A percentile compares a stretch with the other conserved stretches of the same genome.
These are phyloP conservation scores for Gynandropsis gynandra DNA, from an alignment of 345 rosid genomes.

Conservation along the genomic window DNA sequence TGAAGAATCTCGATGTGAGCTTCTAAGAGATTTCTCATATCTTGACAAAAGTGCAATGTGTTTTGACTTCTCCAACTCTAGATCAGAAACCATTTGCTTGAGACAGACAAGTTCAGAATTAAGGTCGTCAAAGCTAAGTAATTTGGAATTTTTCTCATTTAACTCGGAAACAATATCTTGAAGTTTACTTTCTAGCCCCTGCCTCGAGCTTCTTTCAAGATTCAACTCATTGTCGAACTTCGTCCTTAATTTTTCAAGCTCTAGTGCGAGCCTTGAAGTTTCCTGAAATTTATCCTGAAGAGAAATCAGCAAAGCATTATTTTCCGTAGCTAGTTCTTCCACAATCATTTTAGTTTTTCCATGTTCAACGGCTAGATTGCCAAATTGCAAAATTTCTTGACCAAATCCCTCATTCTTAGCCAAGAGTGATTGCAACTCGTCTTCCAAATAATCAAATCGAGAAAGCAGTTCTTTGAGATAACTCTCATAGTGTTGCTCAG, in stretches of 20 bases:
- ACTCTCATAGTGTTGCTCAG: constrained; percentile 45
- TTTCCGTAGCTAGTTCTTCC: constrained; percentile 49
- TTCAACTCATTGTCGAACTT: constrained; percentile 37
- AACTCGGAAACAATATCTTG: constrained; percentile 49
- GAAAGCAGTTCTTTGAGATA: constrained; percentile 42
- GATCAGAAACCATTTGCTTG: constrained; percentile 44
- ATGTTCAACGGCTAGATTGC: constrained; percentile 45
- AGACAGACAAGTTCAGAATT: constrained; percentile 48
- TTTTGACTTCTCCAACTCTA: constrained; percentile 56
- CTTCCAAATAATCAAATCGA: constrained; percentile 47
- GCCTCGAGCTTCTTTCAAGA: constrained; percentile 43
- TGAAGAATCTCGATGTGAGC: constrained; percentile 38
- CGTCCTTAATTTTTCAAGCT: constrained; percentile 40
- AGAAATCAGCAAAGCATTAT: constrained; percentile 40
- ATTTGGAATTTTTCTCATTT: constrained; percentile 39
- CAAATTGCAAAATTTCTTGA: constrained; percentile 46
- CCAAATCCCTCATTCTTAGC: constrained; percentile 46
- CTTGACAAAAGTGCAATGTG: constrained; percentile 34
- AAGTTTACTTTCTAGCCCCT: constrained; percentile 34
- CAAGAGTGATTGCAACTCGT: constrained; percentile 46
- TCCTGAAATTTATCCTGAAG: constrained; percentile 50
- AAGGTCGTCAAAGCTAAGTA: constrained; percentile 43
- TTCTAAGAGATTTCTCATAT: constrained; percentile 44
- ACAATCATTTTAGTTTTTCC: constrained; percentile 46
- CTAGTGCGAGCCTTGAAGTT: constrained; percentile 37